Base-by-base conservation (phyloP, 768 basidiomycete genomes). In the Dentipellis fragilis region DNA sequence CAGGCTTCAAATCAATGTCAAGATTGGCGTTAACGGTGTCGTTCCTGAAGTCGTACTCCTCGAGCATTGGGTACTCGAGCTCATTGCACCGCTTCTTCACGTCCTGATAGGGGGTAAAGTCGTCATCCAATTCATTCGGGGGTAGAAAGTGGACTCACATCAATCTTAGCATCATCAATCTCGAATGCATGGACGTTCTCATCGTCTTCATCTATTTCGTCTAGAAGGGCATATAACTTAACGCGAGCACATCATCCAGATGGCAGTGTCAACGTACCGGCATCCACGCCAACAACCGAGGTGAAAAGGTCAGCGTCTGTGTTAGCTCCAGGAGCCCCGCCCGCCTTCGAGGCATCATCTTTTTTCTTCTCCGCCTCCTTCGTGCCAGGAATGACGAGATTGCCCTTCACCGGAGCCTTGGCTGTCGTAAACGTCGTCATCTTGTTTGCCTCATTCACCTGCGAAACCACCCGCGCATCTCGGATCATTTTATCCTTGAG, bases 11-110 rank as follows among this genome's bases (percentile, higher is more conserved):
- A 69, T 99, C 96, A 56, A 99, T 99, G 66, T 99, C 96, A 47
- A 99, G 78, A 69, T 97, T 95, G 29, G 96, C 81, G 66, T 99
- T 99, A 62, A 93, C 74, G 0, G 90, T 93, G 68, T 99, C 96
- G 66, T 98, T 95, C 45, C 94, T 79, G 76, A 98, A 99, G 69
- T 99, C 96, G 66, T 99, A 99, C 72, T 99, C 96, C 68, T 99
- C 96, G 46, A 99, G 77, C 85, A 97, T 96, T 8, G 96, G 96
- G 61, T 94, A 92, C 66, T 98, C 93, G 39, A 98, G 79, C 63
- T 96, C 95, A 64, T 93, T 93, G 67, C 96, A 98, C 38, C 93
- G 85, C 64, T 90, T 89, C 73, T 98, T 95, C 58, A 99, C 93
- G 61, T 90, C 89, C 92, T 95, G 60, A 57, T 47, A 62, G 52